Evolutionary conservation across 1,139 yeast genomes (phyloP).

Genomic region (Diutina neorugosa): DNA sequence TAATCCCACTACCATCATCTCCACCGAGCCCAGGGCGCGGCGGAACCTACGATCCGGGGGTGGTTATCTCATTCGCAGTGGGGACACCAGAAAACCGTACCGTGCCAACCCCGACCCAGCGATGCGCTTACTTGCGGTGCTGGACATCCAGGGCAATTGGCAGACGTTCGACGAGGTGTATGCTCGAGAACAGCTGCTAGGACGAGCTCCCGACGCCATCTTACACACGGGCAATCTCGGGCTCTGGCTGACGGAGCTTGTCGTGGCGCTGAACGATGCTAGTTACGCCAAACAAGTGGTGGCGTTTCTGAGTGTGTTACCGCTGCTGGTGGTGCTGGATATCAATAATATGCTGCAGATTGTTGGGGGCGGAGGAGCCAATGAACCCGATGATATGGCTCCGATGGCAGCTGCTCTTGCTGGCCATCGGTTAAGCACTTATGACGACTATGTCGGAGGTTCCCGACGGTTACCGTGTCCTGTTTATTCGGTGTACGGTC

Average conservation of each 20-base stretch:
- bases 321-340: slow-evolving; percentile 30
- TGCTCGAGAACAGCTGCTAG: background rate
- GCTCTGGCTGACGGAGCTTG: slow-evolving; percentile 50
- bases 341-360: slow-evolving; percentile 35
- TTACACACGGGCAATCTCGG: slow-evolving; percentile 78
- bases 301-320: slow-evolving; percentile 52
- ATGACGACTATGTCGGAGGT: slow-evolving; percentile 37
- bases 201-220: slow-evolving; percentile 18
- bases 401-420: background rate
- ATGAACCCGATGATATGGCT: background rate
- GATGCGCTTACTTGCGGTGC: slow-evolving; percentile 4
- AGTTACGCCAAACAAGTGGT: slow-evolving; percentile 52
- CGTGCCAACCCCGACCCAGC: background rate
- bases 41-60: too few relatives aligned
- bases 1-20: too few relatives aligned
- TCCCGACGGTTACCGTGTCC: slow-evolving; percentile 42
- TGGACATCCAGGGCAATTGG: slow-evolving; percentile 25
- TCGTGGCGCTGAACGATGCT: slow-evolving; percentile 38
- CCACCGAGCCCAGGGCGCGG: too few relatives aligned
- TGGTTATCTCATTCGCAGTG: background rate
- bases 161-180: slow-evolving; percentile 8
- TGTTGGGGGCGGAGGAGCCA: slow-evolving; percentile 9
- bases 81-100: too few relatives aligned
- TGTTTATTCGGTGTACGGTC: slow-evolving; percentile 66
- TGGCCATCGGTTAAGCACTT: background rate